Evolutionary conservation across 148 eudicot species (phyloP).

Genomic region (Chenopodium berlandieri): DNA sequence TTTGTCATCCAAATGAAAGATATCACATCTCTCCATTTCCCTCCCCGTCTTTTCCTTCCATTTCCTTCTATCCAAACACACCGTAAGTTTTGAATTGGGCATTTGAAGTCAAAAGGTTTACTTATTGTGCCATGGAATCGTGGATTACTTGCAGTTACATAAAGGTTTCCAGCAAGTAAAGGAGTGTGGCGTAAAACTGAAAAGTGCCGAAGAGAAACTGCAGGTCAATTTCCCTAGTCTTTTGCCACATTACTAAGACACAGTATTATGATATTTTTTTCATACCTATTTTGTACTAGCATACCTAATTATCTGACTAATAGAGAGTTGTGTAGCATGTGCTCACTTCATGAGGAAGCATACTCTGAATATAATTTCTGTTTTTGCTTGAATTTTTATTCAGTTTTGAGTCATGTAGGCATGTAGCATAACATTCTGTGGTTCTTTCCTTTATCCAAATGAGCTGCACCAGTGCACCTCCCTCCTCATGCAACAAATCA

Average conservation of each 20-base stretch:
- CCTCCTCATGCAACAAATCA: background rate
- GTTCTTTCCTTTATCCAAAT: background rate
- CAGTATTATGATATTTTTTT: background rate
- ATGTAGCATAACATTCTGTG: background rate
- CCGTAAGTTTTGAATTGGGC: background rate
- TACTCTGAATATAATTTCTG: background rate
- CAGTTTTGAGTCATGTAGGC: background rate
- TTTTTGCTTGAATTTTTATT: background rate
- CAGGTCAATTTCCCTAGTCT: constrained; percentile 46
- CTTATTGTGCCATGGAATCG: constrained; percentile 4
- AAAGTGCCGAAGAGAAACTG: constrained; percentile 67
- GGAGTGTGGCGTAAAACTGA: constrained; percentile 63
- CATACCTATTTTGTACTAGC: background rate
- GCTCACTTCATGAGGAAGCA: background rate
- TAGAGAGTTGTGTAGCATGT: background rate
- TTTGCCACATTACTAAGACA: background rate
- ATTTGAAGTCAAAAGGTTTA: background rate
- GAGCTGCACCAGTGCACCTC: background rate
- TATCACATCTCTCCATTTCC: no score
- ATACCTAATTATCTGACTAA: background rate
- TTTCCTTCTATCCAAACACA: no score
- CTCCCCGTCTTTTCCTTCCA: no score
- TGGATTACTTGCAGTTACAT: constrained; percentile 49
- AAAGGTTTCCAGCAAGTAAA: constrained; percentile 55
- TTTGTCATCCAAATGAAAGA: no score